Evolutionary conservation across 2,329 filamentous ascomycete genomes (phyloP), one percentile per base, ranked within the genome.

Genomic region (Sporothrix curviconia): DNA sequence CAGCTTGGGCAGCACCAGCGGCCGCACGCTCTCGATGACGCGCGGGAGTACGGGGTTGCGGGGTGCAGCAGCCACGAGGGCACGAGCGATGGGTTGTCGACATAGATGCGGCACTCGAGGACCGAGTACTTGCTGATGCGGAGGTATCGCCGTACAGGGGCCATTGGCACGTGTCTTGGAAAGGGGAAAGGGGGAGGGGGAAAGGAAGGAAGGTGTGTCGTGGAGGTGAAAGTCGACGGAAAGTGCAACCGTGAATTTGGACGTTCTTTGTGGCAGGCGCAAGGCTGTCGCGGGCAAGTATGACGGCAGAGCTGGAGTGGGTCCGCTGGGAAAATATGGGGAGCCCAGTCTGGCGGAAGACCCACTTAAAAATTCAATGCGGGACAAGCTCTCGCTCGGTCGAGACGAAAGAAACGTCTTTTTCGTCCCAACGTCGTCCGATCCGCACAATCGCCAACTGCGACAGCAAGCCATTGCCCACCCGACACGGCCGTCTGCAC

Each of bases 81-180:
- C 24, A 84, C 83, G 60, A 96, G 83, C 12, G 87, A 83, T 0
- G 94, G 94, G 65, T 92, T 92, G 63, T 97, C 92, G 47, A 96
- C 84, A 72, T 97, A 97, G 64, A 99, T 94, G 63, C 92, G 91
- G 63, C 90, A 91, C 78, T 99, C 94, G n/a, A 99, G 81, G 32
- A 96, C 91, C 4, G 92, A 96, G 71, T 90, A 89, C 69, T 92
- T 92, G 56, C 89, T 92, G 65, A 97, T 95, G 54, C 92, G 84
- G 56, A 97, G 79, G 70, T 97, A 96, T 66, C 92, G 84, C 59
- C 92, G 85, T 49, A 96, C 83, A 11, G 92, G 92, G 12, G 91
- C 87, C 92, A 96, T 96, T 43, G 43, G n/a, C n/a, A n/a, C n/a
- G n/a, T n/a, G n/a, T n/a, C n/a, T n/a, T n/a, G n/a, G n/a, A n/a